Percentiles rank a stretch among this genome's conserved stretches.
Conservation (phyloP, 1,284 basidiomycete genomes). For the Takashimella tepidaria region DNA sequence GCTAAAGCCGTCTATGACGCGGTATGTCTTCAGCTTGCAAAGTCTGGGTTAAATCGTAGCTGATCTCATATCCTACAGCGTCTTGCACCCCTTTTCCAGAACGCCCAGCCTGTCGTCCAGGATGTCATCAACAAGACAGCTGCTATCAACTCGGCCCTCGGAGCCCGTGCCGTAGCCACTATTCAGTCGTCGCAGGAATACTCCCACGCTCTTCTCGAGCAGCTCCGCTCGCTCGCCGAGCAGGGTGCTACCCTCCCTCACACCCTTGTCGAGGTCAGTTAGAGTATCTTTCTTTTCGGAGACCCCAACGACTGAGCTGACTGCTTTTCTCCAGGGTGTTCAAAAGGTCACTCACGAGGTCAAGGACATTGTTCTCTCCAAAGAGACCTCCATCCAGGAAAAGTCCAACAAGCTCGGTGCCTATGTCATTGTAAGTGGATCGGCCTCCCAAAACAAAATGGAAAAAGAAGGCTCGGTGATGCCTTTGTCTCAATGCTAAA, state of each 20-base stretch:
- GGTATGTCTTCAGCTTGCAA: constrained; percentile 19
- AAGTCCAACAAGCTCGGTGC: constrained; percentile 46
- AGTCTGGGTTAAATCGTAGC: not conserved
- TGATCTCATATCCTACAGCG: constrained; percentile 21
- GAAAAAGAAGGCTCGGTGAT: too few species aligned
- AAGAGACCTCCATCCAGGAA: constrained; percentile 43
- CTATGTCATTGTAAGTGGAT: constrained; percentile 38
- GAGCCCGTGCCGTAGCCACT: constrained; percentile 36
- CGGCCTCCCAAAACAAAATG: too few species aligned
- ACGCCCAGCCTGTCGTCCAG: constrained; percentile 34
- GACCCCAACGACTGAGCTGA: not conserved
- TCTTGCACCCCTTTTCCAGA: constrained; percentile 33
- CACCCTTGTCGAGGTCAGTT: constrained; percentile 34
- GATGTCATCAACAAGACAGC: constrained; percentile 40
- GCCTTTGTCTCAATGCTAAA: too few species aligned
- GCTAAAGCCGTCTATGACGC: constrained; percentile 45
- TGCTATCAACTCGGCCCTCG: constrained; percentile 40
- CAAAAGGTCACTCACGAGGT: constrained; percentile 40
- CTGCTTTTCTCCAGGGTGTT: constrained; percentile 33
- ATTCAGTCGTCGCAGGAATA: constrained; percentile 36
- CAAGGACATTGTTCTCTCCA: constrained; percentile 42
- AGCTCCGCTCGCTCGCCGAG: constrained; percentile 39
- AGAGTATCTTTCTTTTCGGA: not conserved
- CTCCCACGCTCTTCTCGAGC: constrained; percentile 38
- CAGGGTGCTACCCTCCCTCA: constrained; percentile 42